Conservation (phyloP, 2,329 filamentous ascomycete species). For the Chrysoporthe austroafricana region DNA sequence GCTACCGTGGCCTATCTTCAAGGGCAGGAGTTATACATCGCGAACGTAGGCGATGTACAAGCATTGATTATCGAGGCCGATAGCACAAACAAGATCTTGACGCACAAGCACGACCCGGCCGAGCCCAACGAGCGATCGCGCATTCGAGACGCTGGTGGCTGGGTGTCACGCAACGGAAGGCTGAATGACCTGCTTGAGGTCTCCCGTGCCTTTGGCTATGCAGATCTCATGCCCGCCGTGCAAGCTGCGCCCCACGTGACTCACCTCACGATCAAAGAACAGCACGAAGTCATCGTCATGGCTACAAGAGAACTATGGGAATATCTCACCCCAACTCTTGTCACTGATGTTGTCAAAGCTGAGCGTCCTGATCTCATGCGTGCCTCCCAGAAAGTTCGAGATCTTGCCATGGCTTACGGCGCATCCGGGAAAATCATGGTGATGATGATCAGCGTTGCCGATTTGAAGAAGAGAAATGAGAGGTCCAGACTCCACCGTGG, state of each 20-base stretch:
- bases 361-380: conserved; percentile 92
- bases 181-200: conserved; percentile 91
- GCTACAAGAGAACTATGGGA: conserved; percentile 96
- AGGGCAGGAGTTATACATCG: conserved; percentile 87
- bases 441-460: conserved; percentile 94
- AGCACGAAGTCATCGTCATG: conserved; percentile 91
- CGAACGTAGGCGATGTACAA: conserved; percentile 94
- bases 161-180: conserved; percentile 91
- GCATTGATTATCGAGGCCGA: conserved; percentile 94
- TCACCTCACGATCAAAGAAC: conserved; percentile 78
- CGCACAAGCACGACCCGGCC: conserved; percentile 90
- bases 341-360: conserved; percentile 86
- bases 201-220: conserved; percentile 93
- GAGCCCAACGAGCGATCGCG: conserved; percentile 82
- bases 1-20: conserved; percentile 91
- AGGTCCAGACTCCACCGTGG: conserved; percentile 74
- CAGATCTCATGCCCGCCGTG: conserved; percentile 87
- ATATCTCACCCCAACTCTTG: conserved; percentile 84
- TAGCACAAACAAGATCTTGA: conserved; percentile 80
- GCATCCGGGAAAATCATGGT: conserved; percentile 97
- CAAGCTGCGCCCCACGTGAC: conserved; percentile 87
- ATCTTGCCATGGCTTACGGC: conserved; percentile 94
- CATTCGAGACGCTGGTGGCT: conserved; percentile 92
- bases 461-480: conserved; percentile 82
- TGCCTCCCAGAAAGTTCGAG: conserved; percentile 89